Evolutionary conservation across 768 basidiomycete species (phyloP).

Genomic region (Phylloporus arenicola): DNA sequence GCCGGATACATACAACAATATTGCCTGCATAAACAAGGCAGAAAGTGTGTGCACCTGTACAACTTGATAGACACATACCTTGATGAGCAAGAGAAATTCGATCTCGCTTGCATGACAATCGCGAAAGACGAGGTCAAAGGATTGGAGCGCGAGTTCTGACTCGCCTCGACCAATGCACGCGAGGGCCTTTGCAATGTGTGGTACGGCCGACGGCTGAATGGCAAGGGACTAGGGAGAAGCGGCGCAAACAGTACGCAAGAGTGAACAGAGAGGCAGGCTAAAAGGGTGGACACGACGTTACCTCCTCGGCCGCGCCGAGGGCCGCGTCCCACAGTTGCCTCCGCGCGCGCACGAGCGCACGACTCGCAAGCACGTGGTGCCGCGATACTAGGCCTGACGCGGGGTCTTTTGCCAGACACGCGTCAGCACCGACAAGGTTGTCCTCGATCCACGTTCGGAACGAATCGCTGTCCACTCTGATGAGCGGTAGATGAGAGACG

Average conservation of each 20-base stretch:
- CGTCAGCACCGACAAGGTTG: neutral
- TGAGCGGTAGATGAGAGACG: slow-evolving; percentile 1
- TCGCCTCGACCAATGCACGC: neutral
- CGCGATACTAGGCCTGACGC: neutral
- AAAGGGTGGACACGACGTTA: neutral
- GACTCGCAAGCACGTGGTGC: neutral
- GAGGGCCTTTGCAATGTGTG: slow-evolving; percentile 5
- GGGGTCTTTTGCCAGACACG: neutral
- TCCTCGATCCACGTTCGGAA: slow-evolving; percentile 8
- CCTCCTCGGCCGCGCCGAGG: neutral
- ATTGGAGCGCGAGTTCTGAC: neutral
- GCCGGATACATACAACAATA: neutral
- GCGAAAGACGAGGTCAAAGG: slow-evolving; percentile 3
- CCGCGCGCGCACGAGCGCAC: slow-evolving; percentile 1
- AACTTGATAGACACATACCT: neutral
- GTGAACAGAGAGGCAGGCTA: neutral
- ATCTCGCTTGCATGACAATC: neutral
- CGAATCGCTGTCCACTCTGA: neutral
- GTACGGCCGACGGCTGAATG: neutral
- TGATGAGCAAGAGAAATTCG: slow-evolving; percentile 1
- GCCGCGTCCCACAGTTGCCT: neutral
- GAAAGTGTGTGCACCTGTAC: neutral
- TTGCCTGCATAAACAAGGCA: neutral
- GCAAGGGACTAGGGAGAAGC: neutral
- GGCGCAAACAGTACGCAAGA: neutral